phyloP scores from a whole-genome alignment of 1,284 basidiomycete species.

The Vanrija humicola region DNA sequence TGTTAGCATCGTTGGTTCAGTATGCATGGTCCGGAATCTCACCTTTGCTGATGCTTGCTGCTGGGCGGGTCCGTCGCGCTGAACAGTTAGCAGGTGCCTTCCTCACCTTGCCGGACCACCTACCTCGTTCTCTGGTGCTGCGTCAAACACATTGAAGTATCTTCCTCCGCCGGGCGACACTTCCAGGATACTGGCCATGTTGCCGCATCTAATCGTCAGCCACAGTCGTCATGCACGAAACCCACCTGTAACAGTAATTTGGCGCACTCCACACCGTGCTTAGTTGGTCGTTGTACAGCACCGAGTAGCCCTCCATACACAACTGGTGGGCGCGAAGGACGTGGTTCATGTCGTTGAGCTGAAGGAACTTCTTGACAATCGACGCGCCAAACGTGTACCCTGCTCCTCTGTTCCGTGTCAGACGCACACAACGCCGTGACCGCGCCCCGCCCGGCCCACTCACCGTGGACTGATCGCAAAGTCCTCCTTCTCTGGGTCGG shows the following conservation, averaged over 20 bases:
- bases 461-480: conserved; percentile 97
- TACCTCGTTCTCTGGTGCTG: conserved; percentile 87
- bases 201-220: conserved; percentile 69
- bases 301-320: conserved; percentile 98
- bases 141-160: conserved; percentile 96
- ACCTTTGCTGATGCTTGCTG: conserved; percentile 38
- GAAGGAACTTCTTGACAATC: conserved; percentile 96
- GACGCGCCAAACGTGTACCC: conserved; percentile 98
- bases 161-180: conserved; percentile 83
- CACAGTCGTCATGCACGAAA: not conserved
- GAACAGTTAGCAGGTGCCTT: too few relatives aligned
- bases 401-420: conserved; percentile 65
- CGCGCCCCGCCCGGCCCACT: conserved; percentile 18
- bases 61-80: conserved; percentile 47
- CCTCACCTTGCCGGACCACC: too few relatives aligned
- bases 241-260: conserved; percentile 74
- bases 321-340: conserved; percentile 97
- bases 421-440: too few relatives aligned
- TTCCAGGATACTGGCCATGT: conserved; percentile 93
- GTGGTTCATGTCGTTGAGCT: conserved; percentile 92
- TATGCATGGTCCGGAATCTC: conserved; percentile 1
- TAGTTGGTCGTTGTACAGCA: conserved; percentile 89
- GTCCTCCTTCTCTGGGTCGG: conserved; percentile 97
- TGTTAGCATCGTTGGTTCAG: conserved; percentile 13
- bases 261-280: conserved; percentile 98